Evolutionary conservation across 2,329 filamentous ascomycete species (phyloP).

Genomic region (Grosmannia clavigera): DNA sequence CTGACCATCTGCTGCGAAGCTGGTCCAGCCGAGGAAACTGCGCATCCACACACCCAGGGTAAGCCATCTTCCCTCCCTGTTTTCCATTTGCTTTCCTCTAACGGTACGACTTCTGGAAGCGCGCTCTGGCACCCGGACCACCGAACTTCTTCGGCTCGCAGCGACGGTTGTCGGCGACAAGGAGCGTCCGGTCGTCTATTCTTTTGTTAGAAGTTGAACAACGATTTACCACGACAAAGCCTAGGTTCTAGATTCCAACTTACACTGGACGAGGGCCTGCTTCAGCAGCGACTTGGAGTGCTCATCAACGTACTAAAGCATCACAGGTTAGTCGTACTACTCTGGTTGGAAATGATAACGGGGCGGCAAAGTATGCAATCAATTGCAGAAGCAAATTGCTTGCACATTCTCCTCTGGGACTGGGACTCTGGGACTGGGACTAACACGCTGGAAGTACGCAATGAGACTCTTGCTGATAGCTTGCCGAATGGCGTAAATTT

Average conservation of each 20-base stretch:
- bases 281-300: constrained; percentile 99
- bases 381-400: not conserved
- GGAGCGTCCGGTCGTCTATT: constrained; percentile 41
- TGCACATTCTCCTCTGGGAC: not conserved
- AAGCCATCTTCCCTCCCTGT: not conserved
- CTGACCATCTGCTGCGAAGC: not conserved
- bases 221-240: not conserved
- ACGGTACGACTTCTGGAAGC: constrained; percentile 99
- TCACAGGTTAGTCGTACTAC: constrained; percentile 65
- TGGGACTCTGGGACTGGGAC: constrained; percentile 6
- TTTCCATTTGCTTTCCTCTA: constrained; percentile 37
- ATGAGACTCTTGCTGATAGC: constrained; percentile 88
- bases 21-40: not conserved
- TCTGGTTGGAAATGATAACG: no score
- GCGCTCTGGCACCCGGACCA: constrained; percentile 84
- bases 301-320: constrained; percentile 90
- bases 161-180: constrained; percentile 97
- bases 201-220: not conserved
- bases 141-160: constrained; percentile 98
- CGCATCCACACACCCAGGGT: not conserved
- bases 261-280: constrained; percentile 78
- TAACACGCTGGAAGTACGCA: constrained; percentile 32
- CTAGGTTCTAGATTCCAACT: not conserved
- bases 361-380: not conserved
- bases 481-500: constrained; percentile 78